phyloP scores from a whole-genome alignment of 148 eudicot species.

The Salicornia ramosissima region DNA sequence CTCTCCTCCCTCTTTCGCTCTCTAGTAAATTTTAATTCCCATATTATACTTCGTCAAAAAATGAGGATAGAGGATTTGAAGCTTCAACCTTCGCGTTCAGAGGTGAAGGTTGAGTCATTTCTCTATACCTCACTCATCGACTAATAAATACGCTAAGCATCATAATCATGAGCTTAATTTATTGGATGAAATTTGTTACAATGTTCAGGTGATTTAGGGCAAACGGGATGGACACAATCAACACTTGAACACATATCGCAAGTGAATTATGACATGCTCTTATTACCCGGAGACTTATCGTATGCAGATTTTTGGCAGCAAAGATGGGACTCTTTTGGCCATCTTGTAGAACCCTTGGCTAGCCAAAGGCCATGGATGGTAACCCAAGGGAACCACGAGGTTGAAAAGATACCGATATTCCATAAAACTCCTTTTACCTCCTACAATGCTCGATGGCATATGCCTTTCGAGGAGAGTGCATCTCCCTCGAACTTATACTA shows the following conservation, averaged over 20 bases:
- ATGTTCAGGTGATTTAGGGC: constrained; percentile 73
- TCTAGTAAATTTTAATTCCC: too few species aligned
- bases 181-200: neutral
- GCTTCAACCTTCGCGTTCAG: too few species aligned
- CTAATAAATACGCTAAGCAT: too few species aligned
- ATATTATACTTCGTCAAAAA: too few species aligned
- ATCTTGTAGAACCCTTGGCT: constrained; percentile 55
- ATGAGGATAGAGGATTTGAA: too few species aligned
- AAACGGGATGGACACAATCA: constrained; percentile 54
- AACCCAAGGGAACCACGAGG: constrained; percentile 74
- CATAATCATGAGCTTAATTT: too few species aligned
- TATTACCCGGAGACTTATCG: constrained; percentile 73
- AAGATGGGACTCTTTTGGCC: constrained; percentile 68
- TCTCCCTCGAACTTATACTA: constrained; percentile 63
- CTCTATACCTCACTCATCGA: too few species aligned
- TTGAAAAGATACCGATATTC: constrained; percentile 39
- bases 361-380: constrained; percentile 89
- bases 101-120: too few species aligned
- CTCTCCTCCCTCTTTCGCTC: too few species aligned
- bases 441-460: constrained; percentile 69
- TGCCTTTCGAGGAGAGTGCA: constrained; percentile 67
- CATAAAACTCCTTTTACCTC: constrained; percentile 44
- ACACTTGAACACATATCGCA: constrained; percentile 60
- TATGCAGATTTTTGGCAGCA: constrained; percentile 56
- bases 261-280: constrained; percentile 49